Conservation (phyloP, 352 stramenopile species). For the Globisporangium perplexum region DNA sequence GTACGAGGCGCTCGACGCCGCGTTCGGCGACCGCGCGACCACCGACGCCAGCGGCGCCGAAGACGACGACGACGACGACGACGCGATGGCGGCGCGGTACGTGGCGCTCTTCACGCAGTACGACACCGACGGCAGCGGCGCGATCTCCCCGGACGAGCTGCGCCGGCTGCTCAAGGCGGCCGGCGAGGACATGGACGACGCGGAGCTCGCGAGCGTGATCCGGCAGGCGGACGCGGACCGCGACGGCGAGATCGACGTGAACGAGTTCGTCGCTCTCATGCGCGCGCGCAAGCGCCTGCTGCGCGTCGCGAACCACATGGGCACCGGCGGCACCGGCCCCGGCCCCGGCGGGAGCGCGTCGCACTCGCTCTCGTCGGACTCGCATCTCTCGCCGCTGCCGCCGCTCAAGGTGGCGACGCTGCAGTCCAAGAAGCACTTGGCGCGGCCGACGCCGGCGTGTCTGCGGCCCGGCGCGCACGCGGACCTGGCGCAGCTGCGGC, state of each 20-base stretch:
- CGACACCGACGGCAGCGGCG: constrained; percentile 71
- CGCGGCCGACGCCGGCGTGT: constrained; percentile 47
- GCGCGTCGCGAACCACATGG: constrained; percentile 62
- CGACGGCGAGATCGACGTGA: constrained; percentile 74
- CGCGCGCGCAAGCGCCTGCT: constrained; percentile 69
- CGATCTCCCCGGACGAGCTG: constrained; percentile 71
- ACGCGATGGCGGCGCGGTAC: constrained; percentile 36
- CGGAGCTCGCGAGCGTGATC: constrained; percentile 60
- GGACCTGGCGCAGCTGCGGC: constrained; percentile 51
- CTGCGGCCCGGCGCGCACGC: constrained; percentile 42
- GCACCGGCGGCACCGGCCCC: constrained; percentile 31
- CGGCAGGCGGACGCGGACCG: constrained; percentile 60
- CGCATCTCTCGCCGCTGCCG: constrained; percentile 25
- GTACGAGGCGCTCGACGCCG: constrained; percentile 58
- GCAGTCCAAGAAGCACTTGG: constrained; percentile 41
- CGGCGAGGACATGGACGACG: constrained; percentile 74
- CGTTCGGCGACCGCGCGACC: constrained; percentile 20
- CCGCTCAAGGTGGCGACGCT: constrained; percentile 50
- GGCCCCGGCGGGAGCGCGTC: not conserved
- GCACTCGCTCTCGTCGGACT: constrained; percentile 3
- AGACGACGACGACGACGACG: constrained; percentile 8
- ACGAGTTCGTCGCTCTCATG: constrained; percentile 79
- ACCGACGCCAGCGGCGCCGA: constrained; percentile 7
- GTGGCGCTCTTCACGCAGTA: constrained; percentile 59
- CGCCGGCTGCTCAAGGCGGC: constrained; percentile 42